A percentile compares a stretch with the other conserved stretches of the same genome.
Evolutionary conservation across 345 rosid species (phyloP).

Genomic region (Eucalyptus microcorys): DNA sequence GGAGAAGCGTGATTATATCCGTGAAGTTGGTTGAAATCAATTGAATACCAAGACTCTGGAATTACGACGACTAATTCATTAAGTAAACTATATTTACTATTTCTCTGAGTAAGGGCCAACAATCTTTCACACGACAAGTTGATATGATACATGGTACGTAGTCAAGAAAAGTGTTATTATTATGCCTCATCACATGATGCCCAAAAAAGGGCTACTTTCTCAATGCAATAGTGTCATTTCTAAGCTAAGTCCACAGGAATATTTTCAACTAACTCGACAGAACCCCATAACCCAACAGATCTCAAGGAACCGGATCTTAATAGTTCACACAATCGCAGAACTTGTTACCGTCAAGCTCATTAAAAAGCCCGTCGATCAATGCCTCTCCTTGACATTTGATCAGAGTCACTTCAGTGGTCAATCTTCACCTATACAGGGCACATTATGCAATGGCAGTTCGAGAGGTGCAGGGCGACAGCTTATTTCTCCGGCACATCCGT

Average conservation of each 20-base stretch:
- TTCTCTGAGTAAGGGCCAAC: neutral
- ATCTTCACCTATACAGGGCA: neutral
- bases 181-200: neutral
- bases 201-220: neutral
- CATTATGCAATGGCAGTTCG: neutral
- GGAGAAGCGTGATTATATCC: neutral
- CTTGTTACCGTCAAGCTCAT: neutral
- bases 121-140: neutral
- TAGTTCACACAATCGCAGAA: neutral
- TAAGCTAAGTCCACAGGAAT: neutral
- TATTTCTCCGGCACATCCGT: neutral
- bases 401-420: neutral
- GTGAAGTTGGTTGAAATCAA: neutral
- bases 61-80: neutral
- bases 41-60: neutral
- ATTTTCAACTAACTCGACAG: neutral
- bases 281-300: neutral
- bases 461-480: neutral
- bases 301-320: neutral
- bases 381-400: neutral
- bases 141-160: neutral
- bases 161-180: neutral
- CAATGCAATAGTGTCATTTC: neutral
- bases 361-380: neutral
- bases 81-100: neutral